Base-by-base conservation (phyloP, 306 rosid genomes). In the Albizia julibrissin region DNA sequence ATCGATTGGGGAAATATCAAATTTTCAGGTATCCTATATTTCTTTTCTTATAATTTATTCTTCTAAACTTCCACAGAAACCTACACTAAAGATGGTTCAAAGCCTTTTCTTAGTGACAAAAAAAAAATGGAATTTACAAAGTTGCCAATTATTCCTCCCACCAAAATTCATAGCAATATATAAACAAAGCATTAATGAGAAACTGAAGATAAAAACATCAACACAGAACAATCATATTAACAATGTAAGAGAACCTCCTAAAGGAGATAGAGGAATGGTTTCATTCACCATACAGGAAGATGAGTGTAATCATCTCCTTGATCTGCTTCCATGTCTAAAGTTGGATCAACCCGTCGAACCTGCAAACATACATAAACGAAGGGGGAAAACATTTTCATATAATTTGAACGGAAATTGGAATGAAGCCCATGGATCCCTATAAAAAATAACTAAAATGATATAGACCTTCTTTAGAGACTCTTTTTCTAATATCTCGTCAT, bases 321-420 rank as follows among this genome's bases (percentile, higher is more conserved):
- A 87, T 93, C 98, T 67, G 99, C 98, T 88, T 92, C 98, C 98
- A 95, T 93, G 87, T 95, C 98, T 81, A 95, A 90, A 76, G 98
- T 92, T 71, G 99, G 99, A 86, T 95, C 99, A 26, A 95, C 99
- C 61, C 84, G 89, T 47, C 89, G 94, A 84, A 95, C 91, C 98
- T 95, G 87, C 75, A 82, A 65, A 85, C 8, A 76, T 14, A 39
- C 64, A 74, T 27, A 65, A 24, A 13, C 62, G 64, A 24, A 54
- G 19, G 3, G 39, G 13, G 54, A 79, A 82, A 37, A 74, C 62
- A 77, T 66, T 18, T 44, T 44, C 22, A 85, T 69, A 21, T 66
- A 78, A 75, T 62, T 73, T 71, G 67, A 62, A 74, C 43, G 72
- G 46, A 85, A 84, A 47, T 31, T 83, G 52, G 9, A 83, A 82